Evolutionary conservation across 2,329 filamentous ascomycete species (phyloP).

Genomic region (Pseudogymnoascus verrucosus): DNA sequence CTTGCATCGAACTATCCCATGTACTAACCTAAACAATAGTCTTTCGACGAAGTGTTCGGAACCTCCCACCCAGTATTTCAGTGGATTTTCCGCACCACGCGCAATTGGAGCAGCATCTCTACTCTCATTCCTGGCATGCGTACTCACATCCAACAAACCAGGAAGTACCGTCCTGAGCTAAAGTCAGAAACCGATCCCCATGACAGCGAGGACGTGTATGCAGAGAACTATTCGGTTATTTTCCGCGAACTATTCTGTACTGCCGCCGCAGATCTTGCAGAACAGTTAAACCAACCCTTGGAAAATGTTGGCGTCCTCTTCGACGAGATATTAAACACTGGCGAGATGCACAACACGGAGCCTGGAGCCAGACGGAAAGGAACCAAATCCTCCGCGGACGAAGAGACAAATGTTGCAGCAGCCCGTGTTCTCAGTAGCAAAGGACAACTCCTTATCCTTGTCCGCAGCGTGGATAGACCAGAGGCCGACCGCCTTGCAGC

Average conservation of each 20-base stretch:
- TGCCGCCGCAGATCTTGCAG: slow-evolving; percentile 66
- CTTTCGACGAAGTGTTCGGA: slow-evolving; percentile 66
- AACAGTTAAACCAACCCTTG: slow-evolving; percentile 54
- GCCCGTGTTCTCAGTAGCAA: slow-evolving; percentile 51
- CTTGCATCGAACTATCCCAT: not conserved
- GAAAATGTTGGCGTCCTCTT: slow-evolving; percentile 61
- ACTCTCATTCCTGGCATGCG: slow-evolving; percentile 66
- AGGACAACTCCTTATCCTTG: slow-evolving; percentile 74
- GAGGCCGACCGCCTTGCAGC: slow-evolving; percentile 60
- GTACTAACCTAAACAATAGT: slow-evolving; percentile 28
- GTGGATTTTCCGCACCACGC: slow-evolving; percentile 77
- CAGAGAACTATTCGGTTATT: slow-evolving; percentile 63
- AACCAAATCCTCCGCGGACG: slow-evolving; percentile 25
- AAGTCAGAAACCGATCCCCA: slow-evolving; percentile 37
- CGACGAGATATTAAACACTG: slow-evolving; percentile 67
- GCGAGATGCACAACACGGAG: slow-evolving; percentile 25
- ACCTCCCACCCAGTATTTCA: slow-evolving; percentile 72
- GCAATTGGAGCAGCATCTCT: slow-evolving; percentile 64
- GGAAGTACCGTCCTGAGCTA: slow-evolving; percentile 28
- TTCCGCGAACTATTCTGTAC: slow-evolving; percentile 81
- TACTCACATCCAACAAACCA: slow-evolving; percentile 52
- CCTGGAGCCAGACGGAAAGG: not conserved
- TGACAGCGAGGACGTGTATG: slow-evolving; percentile 47
- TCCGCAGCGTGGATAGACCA: slow-evolving; percentile 51
- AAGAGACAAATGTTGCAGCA: slow-evolving; percentile 30